Conservation (phyloP, 2,329 filamentous ascomycete species). For the Penicillium digitatum region DNA sequence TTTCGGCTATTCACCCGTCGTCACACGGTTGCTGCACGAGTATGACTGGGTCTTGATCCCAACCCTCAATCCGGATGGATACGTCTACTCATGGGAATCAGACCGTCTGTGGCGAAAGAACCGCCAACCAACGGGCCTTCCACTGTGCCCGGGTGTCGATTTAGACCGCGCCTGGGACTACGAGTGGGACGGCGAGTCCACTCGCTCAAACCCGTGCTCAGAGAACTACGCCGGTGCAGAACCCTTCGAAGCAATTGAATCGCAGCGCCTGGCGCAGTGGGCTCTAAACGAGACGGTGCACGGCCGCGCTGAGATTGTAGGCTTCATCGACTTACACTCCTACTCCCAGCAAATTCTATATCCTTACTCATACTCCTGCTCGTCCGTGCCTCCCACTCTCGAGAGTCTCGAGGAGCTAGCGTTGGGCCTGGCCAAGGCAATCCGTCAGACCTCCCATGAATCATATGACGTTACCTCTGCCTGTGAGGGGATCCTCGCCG, state of each 20-base stretch:
- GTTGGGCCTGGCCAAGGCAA: constrained; percentile 81
- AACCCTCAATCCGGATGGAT: constrained; percentile 87
- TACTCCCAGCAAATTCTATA: constrained; percentile 95
- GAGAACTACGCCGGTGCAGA: constrained; percentile 81
- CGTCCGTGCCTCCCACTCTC: constrained; percentile 70
- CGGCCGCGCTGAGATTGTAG: constrained; percentile 72
- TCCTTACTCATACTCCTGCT: constrained; percentile 84
- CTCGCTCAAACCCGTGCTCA: constrained; percentile 76
- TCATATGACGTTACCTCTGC: constrained; percentile 75
- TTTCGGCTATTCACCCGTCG: constrained; percentile 66
- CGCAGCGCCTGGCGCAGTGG: constrained; percentile 73
- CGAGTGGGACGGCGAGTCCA: constrained; percentile 69
- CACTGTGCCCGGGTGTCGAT: constrained; percentile 83
- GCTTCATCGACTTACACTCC: constrained; percentile 83
- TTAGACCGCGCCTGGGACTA: constrained; percentile 83
- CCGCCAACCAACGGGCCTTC: constrained; percentile 70
- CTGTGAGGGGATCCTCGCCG: constrained; percentile 69
- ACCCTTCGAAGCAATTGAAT: constrained; percentile 80
- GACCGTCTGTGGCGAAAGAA: constrained; percentile 97
- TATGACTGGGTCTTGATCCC: constrained; percentile 89
- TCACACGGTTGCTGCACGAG: constrained; percentile 73
- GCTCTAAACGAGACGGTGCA: constrained; percentile 70
- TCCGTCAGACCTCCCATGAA: constrained; percentile 73
- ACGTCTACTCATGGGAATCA: constrained; percentile 86
- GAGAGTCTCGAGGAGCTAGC: constrained; percentile 92